Conservation (phyloP, 345 rosid species). For the Lepidium aucheri region DNA sequence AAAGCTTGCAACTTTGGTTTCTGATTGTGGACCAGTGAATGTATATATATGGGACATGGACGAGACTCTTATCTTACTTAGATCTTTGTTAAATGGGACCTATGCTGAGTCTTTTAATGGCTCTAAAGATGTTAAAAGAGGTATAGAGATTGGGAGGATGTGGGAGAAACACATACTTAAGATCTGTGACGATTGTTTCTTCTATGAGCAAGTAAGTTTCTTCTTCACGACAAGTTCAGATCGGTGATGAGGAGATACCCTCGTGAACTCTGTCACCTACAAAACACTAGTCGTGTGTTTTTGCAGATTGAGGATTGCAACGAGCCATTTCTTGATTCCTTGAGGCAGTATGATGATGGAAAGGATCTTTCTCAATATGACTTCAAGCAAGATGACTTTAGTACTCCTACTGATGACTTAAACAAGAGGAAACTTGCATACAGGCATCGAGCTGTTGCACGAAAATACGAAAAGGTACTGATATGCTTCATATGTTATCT, state of each 20-base stretch:
- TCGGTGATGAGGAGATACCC: not conserved
- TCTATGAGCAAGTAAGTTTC: constrained; percentile 65
- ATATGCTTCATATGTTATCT: not conserved
- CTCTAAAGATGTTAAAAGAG: constrained; percentile 55
- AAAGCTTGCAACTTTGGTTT: constrained; percentile 14
- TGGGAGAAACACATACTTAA: constrained; percentile 82
- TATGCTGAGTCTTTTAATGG: constrained; percentile 51
- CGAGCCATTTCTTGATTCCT: constrained; percentile 57
- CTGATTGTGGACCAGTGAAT: constrained; percentile 30
- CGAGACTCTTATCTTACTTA: constrained; percentile 83
- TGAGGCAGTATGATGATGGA: constrained; percentile 61
- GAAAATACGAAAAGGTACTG: constrained; percentile 55
- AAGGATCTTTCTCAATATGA: constrained; percentile 59
- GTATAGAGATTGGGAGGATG: constrained; percentile 61
- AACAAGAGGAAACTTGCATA: constrained; percentile 70
- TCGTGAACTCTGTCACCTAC: not conserved
- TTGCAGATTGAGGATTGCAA: constrained; percentile 76
- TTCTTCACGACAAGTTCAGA: not conserved
- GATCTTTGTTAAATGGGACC: constrained; percentile 64
- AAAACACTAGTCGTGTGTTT: not conserved
- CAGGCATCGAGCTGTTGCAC: constrained; percentile 51
- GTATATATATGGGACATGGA: constrained; percentile 91
- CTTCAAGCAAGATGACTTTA: constrained; percentile 53
- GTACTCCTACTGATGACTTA: constrained; percentile 45
- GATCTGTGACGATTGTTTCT: constrained; percentile 60